Conservation (phyloP, 495 filamentous ascomycete genomes). For the Diplogelasinospora grovesii region DNA sequence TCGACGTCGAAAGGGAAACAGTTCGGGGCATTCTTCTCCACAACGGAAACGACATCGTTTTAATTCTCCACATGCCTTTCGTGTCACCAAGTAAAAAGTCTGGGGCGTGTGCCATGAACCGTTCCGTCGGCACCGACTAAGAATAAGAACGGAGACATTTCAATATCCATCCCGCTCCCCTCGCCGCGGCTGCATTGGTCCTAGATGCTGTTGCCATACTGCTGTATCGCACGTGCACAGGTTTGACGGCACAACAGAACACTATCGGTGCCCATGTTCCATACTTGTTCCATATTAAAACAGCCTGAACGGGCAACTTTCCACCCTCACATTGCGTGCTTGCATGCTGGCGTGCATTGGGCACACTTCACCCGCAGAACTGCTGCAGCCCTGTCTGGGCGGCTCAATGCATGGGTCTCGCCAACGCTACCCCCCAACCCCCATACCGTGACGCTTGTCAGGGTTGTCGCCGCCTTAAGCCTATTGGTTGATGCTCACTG, state of each 20-base stretch:
- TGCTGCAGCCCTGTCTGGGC: slow-evolving; percentile 9
- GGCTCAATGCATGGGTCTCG: slow-evolving; percentile 13
- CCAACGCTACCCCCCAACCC: slow-evolving; percentile 1
- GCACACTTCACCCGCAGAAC: slow-evolving; percentile 1
- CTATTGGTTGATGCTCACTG: neutral
- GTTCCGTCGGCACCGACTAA: no score
- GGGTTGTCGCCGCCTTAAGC: neutral
- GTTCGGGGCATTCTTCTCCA: slow-evolving; percentile 3
- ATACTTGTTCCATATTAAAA: slow-evolving; percentile 21
- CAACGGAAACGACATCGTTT: slow-evolving; percentile 15
- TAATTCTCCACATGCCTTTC: slow-evolving; percentile 3
- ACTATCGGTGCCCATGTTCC: slow-evolving; percentile 14
- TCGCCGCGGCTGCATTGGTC: no score
- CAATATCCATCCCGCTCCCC: no score
- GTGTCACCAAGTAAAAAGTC: no score
- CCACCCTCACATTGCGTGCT: slow-evolving; percentile 1
- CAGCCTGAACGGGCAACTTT: slow-evolving; percentile 13
- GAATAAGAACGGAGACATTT: no score
- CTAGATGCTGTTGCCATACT: neutral
- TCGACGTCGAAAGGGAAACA: slow-evolving; percentile 6
- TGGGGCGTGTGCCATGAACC: no score
- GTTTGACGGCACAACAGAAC: neutral
- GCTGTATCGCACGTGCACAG: neutral
- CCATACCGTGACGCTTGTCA: neutral
- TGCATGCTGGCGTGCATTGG: slow-evolving; percentile 4